Evolutionary conservation across 2,329 filamentous ascomycete species (phyloP).

Genomic region (Emmonsia crescens): DNA sequence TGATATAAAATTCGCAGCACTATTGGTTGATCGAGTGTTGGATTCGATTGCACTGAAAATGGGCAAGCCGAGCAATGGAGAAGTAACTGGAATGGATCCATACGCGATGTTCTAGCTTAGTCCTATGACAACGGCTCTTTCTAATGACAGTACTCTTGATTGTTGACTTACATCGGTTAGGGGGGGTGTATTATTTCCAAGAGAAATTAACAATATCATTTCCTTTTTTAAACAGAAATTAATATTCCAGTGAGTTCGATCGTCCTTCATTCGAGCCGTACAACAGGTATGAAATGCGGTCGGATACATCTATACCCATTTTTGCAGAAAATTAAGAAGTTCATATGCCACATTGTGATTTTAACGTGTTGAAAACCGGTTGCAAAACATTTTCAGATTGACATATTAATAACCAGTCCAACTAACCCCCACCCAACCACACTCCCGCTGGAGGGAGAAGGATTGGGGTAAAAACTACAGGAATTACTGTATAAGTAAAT

Average conservation of each 20-base stretch:
- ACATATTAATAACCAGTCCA: neutral
- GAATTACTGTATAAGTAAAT: neutral
- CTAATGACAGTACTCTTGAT: neutral
- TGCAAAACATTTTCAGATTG: neutral
- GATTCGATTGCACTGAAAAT: neutral
- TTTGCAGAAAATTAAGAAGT: neutral
- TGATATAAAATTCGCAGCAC: neutral
- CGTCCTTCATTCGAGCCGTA: neutral
- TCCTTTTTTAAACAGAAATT: neutral
- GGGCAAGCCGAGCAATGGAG: neutral
- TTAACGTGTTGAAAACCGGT: neutral
- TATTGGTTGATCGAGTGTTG: conserved; percentile 3
- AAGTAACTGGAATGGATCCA: neutral
- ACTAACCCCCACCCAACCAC: neutral
- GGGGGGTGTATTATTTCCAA: too few relatives aligned
- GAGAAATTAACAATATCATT: neutral
- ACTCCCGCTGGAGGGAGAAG: neutral
- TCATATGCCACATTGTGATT: neutral
- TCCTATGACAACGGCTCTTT: neutral
- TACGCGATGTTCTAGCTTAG: neutral
- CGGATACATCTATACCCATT: neutral
- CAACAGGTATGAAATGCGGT: neutral
- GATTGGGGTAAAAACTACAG: neutral
- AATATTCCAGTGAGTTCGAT: neutral
- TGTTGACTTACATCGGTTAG: neutral